A percentile compares a stretch with the other conserved stretches of the same genome.
phyloP scores from a whole-genome alignment of 805 yeast genomes.

The Torulaspora delbrueckii region DNA sequence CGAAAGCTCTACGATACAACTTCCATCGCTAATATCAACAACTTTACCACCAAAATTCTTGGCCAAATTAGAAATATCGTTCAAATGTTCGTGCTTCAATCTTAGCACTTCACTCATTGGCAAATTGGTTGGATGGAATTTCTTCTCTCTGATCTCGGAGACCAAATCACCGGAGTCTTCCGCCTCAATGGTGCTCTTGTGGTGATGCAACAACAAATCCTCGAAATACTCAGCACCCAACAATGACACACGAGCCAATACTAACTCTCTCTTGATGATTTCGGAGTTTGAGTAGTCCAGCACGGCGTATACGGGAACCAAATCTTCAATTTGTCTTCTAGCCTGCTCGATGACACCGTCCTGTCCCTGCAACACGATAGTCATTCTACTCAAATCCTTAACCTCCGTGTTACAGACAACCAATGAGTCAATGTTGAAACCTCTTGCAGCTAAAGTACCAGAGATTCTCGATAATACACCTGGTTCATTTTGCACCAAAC shows the following conservation, averaged over 20 bases:
- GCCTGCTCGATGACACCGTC: conserved; percentile 98
- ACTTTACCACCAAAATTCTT: conserved; percentile 88
- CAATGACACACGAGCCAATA: conserved; percentile 85
- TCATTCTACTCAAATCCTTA: conserved; percentile 92
- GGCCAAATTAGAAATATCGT: conserved; percentile 74
- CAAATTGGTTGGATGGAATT: conserved; percentile 83
- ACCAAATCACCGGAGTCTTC: conserved; percentile 30
- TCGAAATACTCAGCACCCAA: conserved; percentile 98
- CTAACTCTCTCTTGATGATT: conserved; percentile 84
- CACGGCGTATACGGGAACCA: conserved; percentile 98
- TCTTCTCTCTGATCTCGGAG: conserved; percentile 35
- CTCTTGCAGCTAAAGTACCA: conserved; percentile 95
- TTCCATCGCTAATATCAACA: conserved; percentile 87
- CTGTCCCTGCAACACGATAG: conserved; percentile 88
- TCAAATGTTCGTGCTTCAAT: conserved; percentile 85
- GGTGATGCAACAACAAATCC: conserved; percentile 83
- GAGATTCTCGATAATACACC: conserved; percentile 93
- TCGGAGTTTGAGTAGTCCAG: conserved; percentile 88
- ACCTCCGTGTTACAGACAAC: conserved; percentile 97
- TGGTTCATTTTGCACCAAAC: conserved; percentile 97
- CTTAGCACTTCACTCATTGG: conserved; percentile 89
- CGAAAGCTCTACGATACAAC: conserved; percentile 87
- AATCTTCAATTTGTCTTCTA: conserved; percentile 93
- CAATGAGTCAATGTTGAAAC: conserved; percentile 95
- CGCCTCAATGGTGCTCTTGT: conserved; percentile 26